Percentiles rank a stretch among this genome's conserved stretches.
These are phyloP conservation scores for Kwoniella heveanensis DNA, from an alignment of 768 basidiomycete species.

Conservation along the genomic window DNA sequence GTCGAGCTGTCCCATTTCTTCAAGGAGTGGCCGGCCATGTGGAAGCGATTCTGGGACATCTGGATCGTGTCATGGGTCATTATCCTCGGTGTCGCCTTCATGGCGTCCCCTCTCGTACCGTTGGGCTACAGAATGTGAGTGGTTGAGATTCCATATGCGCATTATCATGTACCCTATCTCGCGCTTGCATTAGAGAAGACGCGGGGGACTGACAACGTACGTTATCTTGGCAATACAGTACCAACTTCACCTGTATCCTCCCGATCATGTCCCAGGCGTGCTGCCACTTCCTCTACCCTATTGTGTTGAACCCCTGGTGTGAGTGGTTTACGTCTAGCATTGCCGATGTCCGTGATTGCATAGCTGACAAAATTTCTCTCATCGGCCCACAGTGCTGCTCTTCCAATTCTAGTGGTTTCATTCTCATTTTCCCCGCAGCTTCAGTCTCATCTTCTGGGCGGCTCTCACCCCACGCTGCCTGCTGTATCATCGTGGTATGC, in stretches of 20 bases:
- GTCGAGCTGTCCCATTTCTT: conserved; percentile 75
- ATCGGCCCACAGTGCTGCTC: conserved; percentile 36
- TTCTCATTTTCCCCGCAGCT: no score
- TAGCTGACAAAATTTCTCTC: conserved; percentile 11
- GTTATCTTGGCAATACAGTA: conserved; percentile 18
- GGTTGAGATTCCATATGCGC: not conserved
- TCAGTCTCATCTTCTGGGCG: no score
- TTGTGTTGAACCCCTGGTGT: conserved; percentile 52
- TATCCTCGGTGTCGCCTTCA: conserved; percentile 62
- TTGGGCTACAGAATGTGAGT: conserved; percentile 65
- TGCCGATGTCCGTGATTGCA: not conserved
- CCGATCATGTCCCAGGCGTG: conserved; percentile 50
- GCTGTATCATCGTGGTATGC: not conserved
- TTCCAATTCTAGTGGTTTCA: conserved; percentile 40
- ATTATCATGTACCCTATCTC: no score
- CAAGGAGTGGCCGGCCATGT: conserved; percentile 81
- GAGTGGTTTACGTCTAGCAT: conserved; percentile 9
- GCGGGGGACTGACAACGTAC: not conserved
- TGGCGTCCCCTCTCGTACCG: conserved; percentile 64
- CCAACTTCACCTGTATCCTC: conserved; percentile 53
- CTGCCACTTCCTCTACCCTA: conserved; percentile 52
- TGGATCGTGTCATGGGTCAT: conserved; percentile 60
- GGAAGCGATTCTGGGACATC: conserved; percentile 73
- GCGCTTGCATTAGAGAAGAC: no score
- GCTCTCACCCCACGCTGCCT: no score